Evolutionary conservation across 345 rosid genomes (phyloP), one percentile per base, ranked within the genome.

Genomic region (Anacardium occidentale): DNA sequence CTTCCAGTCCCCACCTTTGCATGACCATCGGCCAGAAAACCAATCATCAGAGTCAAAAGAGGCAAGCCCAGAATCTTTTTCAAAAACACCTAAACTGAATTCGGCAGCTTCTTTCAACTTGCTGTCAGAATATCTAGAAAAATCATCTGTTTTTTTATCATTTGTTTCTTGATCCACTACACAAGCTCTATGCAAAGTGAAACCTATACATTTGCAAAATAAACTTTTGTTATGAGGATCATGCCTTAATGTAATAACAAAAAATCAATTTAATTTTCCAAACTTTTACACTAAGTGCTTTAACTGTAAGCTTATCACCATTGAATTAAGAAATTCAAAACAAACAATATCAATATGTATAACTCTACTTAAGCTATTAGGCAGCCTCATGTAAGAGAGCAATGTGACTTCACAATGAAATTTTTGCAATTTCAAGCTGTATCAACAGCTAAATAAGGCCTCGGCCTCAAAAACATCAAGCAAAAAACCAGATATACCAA

Each of bases 1-100:
- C 80, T 83, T 91, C 99, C 99, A 96, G 80, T 96, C 99, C 76
- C 99, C 99, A 66, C 99, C 99, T 80, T 91, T 96, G 87, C 96
- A 91, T 3, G 98, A 84, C 96, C 97, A 91, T 29, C 81, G 85
- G 48, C 90, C 86, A 70, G 91, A 79, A 82, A 85, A 93, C 91
- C 97, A 87, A 66, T 88, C 89, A 71, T 82, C 78, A 48, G 83
- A 66, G 62, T 86, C 98, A 67, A 71, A 72, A 71, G 67, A 66
- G 25, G 73, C 75, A 78, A 80, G 75, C 52, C 73, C 73, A 51
- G 83, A 68, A 69, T 83, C 91, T 65, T 77, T 80, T 32, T 76
- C 90, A 32, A 65, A 74, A 20, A 74, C 73, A 78, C 72, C 75
- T 71, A 79, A 72, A 76, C 79, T 78, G 59, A 59, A 63, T 73